These are phyloP conservation scores for Cryptococcus sp. DNA, from an alignment of 1,284 basidiomycete species.

Conservation along the genomic window DNA sequence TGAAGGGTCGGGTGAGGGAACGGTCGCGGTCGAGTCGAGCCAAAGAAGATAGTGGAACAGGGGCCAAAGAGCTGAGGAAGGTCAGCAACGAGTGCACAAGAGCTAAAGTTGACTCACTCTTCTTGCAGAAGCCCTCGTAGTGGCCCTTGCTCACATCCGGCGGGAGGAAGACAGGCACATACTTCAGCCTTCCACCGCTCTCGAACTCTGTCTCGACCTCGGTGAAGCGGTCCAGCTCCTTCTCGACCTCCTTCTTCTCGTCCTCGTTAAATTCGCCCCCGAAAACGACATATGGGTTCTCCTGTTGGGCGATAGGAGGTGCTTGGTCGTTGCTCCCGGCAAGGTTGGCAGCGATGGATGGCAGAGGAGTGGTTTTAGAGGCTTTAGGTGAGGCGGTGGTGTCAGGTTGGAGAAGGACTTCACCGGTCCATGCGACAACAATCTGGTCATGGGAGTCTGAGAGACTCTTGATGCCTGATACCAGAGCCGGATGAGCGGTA, in stretches of 20 bases:
- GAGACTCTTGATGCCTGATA: constrained; percentile 85
- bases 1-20: constrained; percentile 65
- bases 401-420: constrained; percentile 60
- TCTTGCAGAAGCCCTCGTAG: constrained; percentile 98
- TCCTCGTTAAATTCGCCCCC: constrained; percentile 60
- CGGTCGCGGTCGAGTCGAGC: constrained; percentile 71
- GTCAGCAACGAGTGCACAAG: constrained; percentile 5
- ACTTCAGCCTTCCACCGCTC: constrained; percentile 63
- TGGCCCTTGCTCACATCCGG: constrained; percentile 88
- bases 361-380: constrained; percentile 18
- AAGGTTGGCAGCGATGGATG: constrained; percentile 26
- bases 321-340: constrained; percentile 2
- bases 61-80: constrained; percentile 84
- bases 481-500: constrained; percentile 93
- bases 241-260: constrained; percentile 65
- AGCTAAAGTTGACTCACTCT: constrained; percentile 62
- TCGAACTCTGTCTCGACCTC: constrained; percentile 59
- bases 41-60: constrained; percentile 98
- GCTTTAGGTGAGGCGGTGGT: constrained; percentile 21
- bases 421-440: constrained; percentile 92
- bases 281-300: constrained; percentile 54
- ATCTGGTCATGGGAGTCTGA: constrained; percentile 82
- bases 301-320: constrained; percentile 29
- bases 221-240: constrained; percentile 63
- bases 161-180: constrained; percentile 90